Base-by-base conservation (phyloP, 345 rosid genomes). In the Jatropha curcas region DNA sequence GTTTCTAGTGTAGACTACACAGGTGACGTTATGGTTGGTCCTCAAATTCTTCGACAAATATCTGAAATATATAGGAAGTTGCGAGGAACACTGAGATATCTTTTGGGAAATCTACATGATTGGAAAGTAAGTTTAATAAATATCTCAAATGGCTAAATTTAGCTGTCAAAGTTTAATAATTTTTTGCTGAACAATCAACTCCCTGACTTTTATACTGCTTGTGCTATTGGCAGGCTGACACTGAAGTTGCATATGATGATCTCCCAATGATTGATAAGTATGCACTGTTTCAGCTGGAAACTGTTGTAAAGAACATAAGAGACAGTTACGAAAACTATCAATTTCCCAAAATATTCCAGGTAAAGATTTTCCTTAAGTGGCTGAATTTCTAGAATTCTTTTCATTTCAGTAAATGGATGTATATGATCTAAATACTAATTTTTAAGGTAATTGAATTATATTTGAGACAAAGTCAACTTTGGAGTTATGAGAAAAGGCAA, bases 1-100 rank as follows among this genome's bases (percentile, higher is more conserved):
- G 98, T 94, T 82, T 92, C 97, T 63, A 94, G 98, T 85, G 98
- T 94, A 70, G 97, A 94, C 83, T 94, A 92, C 79, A 83, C 90
- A 1, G 89, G 89, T 35, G 98, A 94, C 87, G 94, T 89, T 53
- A 73, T 92, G 81, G 80, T 94, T 50, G 97, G 97, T 73, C 87
- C 95, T 45, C 97, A 90, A 81, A 74, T 89, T 71, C 87, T 94
- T 67, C 88, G 90, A 25, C 98, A 94, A 86, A 89, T 88, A 84
- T 89, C 98, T 81, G 98, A 94, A 71, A 88, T 90, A 65, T 90
- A 94, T 71, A 85, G 98, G 83, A 92, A 94, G 81, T 77, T 94
- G 76, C 85, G 94, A 85, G 97, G 97, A 80, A 92, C 98, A 25
- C 84, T 92, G 76, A 83, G 97, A 84, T 94, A 82, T 80, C 97